These are phyloP conservation scores for Lactarius akahatsu DNA, from an alignment of 768 basidiomycete genomes.

Conservation along the genomic window DNA sequence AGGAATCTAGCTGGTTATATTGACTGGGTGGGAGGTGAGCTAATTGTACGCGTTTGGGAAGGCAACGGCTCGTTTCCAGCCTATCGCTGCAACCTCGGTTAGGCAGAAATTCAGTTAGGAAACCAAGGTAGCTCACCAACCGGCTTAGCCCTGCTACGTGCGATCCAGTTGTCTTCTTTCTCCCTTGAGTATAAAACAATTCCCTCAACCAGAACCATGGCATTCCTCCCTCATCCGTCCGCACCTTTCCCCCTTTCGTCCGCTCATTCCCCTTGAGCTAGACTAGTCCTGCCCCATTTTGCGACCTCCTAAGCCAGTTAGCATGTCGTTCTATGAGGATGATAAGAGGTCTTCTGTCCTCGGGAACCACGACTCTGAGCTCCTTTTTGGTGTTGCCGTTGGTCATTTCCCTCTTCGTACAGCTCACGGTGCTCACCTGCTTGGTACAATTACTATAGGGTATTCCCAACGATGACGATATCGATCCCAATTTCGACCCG, in stretches of 20 bases:
- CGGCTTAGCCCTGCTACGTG: background rate
- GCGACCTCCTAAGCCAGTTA: constrained; percentile 5
- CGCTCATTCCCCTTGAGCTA: background rate
- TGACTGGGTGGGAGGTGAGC: background rate
- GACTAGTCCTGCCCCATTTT: background rate
- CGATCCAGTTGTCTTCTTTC: background rate
- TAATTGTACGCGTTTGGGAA: background rate
- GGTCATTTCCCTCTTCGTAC: background rate
- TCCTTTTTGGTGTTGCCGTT: background rate
- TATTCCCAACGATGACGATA: background rate
- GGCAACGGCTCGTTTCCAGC: background rate
- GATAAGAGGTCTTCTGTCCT: constrained; percentile 29
- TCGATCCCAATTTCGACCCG: constrained; percentile 29
- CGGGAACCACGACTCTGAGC: constrained; percentile 18
- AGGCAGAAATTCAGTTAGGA: background rate
- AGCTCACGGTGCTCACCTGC: background rate
- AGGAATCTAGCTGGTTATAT: background rate
- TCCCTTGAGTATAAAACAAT: background rate
- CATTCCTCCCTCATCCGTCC: background rate
- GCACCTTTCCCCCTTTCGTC: background rate
- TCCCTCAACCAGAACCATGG: background rate
- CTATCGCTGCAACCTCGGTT: background rate
- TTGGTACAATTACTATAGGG: background rate
- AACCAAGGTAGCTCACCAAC: background rate
- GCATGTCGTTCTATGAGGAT: constrained; percentile 27